Base-by-base conservation (phyloP, 1,139 yeast species). In the Debaryomyces udenii region DNA sequence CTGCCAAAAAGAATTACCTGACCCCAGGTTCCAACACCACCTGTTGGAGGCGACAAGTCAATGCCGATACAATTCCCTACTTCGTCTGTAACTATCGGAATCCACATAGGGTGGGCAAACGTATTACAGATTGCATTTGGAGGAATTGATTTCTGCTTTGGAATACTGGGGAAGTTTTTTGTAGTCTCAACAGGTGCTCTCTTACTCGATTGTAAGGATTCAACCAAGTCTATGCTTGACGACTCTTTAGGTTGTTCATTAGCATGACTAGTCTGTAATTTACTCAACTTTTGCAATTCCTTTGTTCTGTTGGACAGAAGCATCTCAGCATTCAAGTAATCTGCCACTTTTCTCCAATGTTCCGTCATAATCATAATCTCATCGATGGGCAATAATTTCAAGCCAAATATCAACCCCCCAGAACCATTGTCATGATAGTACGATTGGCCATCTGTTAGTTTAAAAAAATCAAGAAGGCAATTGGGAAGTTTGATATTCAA, bases 11-110 rank as follows among this genome's bases (percentile, higher is more conserved):
- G 58, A 43, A 91, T 87, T 18, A 88, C 87, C 61, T 90, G 96
- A 11, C 97, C 98, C 70, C 81, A 76, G 33, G 65, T 70, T 24
- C 96, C 96, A 0, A 45, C 39, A 1, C 67, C 66, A 13, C 68
- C 64, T 3, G 80, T 70, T 3, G 88, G 96, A 1, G 97, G 97
- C 2, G 93, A 86, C 46, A 91, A 71, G 62, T 91, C 98, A 10
- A 91, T 74, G 37, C 91, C 98, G 40, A 91, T 82, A 57, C 89
- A 89, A 64, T 91, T 91, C 14, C 98, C 98, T 9, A 86, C 83
- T 45, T 80, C 82, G 59, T 91, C 98, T 9, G 95, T 87, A 15
- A 89, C 79, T 33, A 91, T 63, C 2, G 98, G 98, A 41, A 91
- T 83, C 98, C 98, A 91, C 56, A 78, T 81, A 5, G 89, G 82